Conservation (phyloP, 257 asterid genomes). For the Pogostemon cablin region DNA sequence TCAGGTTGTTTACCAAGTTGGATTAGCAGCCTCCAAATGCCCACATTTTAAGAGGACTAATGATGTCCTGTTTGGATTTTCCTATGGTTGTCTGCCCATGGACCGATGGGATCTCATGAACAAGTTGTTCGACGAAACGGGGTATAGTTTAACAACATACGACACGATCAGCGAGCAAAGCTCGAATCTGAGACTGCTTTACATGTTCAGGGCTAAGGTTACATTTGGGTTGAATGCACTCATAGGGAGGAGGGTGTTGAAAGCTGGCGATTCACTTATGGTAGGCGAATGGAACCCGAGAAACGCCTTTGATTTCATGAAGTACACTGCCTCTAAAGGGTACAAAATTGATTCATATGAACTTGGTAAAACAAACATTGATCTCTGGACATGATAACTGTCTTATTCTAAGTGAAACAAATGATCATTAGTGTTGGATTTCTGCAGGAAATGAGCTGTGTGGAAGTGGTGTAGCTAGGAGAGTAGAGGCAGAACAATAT, state of each 20-base stretch:
- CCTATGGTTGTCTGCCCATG: constrained; percentile 65
- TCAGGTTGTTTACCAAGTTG: constrained; percentile 61
- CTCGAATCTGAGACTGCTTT: background rate
- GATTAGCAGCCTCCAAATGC: constrained; percentile 48
- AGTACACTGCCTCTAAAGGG: constrained; percentile 61
- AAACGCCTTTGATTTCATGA: constrained; percentile 66
- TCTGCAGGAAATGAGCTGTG: constrained; percentile 72
- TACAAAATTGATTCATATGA: constrained; percentile 83
- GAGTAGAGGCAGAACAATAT: constrained; percentile 65
- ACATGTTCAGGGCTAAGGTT: constrained; percentile 48
- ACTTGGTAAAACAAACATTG: constrained; percentile 46
- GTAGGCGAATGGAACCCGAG: constrained; percentile 63
- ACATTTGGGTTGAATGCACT: constrained; percentile 84
- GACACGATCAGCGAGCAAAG: background rate
- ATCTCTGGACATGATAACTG: background rate
- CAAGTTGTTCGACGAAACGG: constrained; percentile 53
- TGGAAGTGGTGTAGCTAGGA: constrained; percentile 63
- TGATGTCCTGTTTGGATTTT: constrained; percentile 55
- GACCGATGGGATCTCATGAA: constrained; percentile 73
- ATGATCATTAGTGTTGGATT: background rate
- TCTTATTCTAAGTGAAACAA: background rate
- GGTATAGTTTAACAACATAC: constrained; percentile 37
- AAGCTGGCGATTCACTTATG: constrained; percentile 40
- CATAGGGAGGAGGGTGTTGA: constrained; percentile 47
- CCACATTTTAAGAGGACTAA: constrained; percentile 47